phyloP scores from a whole-genome alignment of 2,329 filamentous ascomycete species.

The Teratosphaeria epicoccoides region DNA sequence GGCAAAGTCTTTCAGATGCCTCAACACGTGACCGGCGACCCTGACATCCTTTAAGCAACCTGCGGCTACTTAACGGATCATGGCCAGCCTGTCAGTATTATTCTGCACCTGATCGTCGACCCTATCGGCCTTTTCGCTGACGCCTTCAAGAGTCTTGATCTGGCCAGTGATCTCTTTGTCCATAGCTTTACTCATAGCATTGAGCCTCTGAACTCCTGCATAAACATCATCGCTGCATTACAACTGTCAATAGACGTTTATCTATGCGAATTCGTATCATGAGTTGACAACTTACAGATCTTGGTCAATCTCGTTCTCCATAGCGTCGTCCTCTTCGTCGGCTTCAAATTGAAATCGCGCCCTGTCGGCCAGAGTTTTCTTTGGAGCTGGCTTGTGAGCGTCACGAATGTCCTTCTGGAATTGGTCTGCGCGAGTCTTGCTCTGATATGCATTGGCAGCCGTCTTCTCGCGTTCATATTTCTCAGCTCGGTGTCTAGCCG shows the following conservation, averaged over 20 bases:
- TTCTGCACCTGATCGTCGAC: constrained; percentile 45
- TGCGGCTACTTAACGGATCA: not conserved
- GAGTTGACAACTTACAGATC: constrained; percentile 23
- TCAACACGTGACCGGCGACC: no score
- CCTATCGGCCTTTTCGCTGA: constrained; percentile 59
- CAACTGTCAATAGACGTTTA: not conserved
- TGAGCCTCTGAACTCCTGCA: not conserved
- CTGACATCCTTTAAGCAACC: no score
- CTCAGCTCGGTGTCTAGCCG: constrained; percentile 50
- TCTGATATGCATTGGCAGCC: constrained; percentile 41
- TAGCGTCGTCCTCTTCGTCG: constrained; percentile 58
- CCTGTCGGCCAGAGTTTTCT: constrained; percentile 45
- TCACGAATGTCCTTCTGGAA: constrained; percentile 39
- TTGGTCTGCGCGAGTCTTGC: constrained; percentile 53
- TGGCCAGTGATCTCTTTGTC: constrained; percentile 65
- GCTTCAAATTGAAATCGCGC: constrained; percentile 70
- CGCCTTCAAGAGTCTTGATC: constrained; percentile 66
- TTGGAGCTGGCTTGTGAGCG: constrained; percentile 24
- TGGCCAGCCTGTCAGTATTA: not conserved
- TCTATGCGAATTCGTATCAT: not conserved
- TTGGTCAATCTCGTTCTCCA: constrained; percentile 39
- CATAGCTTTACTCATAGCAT: constrained; percentile 56
- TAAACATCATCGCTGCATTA: not conserved
- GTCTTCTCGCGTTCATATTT: constrained; percentile 51
- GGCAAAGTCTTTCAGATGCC: no score